A percentile compares a stretch with the other conserved stretches of the same genome.
Conservation (phyloP, 2,329 filamentous ascomycete species). For the Ophiostoma montium region DNA sequence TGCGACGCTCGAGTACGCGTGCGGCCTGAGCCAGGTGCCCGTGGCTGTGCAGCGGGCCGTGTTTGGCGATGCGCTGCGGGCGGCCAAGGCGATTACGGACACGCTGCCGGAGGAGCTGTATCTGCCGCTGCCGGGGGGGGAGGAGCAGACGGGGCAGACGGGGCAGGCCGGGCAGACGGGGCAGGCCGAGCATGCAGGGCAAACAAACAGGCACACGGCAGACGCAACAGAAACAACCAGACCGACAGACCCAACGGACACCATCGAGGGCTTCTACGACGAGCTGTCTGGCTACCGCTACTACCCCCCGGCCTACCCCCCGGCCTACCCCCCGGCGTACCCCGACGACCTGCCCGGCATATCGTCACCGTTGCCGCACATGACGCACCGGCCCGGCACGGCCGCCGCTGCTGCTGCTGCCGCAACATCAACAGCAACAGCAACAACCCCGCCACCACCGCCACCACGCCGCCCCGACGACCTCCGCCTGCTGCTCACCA, state of each 20-base stretch:
- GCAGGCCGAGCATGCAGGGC: too few relatives aligned
- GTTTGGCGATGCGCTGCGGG: constrained; percentile 54
- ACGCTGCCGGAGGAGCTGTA: constrained; percentile 53
- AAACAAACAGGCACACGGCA: too few relatives aligned
- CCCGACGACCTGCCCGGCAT: too few relatives aligned
- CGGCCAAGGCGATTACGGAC: constrained; percentile 54
- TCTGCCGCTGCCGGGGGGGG: constrained; percentile 12
- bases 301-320: constrained; percentile 27
- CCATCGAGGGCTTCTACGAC: constrained; percentile 21
- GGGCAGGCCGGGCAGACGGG: too few relatives aligned
- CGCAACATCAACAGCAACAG: constrained; percentile 9
- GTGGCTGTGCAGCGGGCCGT: constrained; percentile 66
- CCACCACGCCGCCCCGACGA: constrained; percentile 31
- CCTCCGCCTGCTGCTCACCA: constrained; percentile 33
- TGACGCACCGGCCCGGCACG: constrained; percentile 16
- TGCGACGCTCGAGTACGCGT: constrained; percentile 67
- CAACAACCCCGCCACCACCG: too few relatives aligned
- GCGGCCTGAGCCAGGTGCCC: constrained; percentile 62
- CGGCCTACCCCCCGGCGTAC: too few relatives aligned
- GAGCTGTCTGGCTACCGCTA: constrained; percentile 37
- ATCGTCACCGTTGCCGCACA: too few relatives aligned
- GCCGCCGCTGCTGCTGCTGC: constrained; percentile 15
- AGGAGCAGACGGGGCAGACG: neutral
- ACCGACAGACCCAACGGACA: too few relatives aligned
- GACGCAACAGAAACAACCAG: too few relatives aligned